Evolutionary conservation across 2,329 filamentous ascomycete genomes (phyloP).

Genomic region (Sarocladium oryzae): DNA sequence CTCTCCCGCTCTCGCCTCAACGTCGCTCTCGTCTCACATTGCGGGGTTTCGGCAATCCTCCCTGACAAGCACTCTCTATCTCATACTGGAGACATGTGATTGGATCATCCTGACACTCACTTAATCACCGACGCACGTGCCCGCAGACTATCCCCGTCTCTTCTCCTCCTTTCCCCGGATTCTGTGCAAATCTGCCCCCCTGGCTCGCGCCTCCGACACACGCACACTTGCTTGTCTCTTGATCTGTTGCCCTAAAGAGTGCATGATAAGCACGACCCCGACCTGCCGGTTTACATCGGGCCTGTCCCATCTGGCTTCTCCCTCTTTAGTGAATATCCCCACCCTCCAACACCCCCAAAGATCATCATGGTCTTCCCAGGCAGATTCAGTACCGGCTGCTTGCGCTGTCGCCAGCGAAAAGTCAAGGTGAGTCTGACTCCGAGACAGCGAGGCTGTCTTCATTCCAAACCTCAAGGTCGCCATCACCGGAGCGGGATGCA

Average conservation of each 20-base stretch:
- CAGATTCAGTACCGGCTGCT: conserved; percentile 23
- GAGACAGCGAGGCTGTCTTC: too few species aligned
- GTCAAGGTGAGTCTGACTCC: conserved; percentile 25
- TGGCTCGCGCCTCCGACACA: too few species aligned
- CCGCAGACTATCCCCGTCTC: not conserved
- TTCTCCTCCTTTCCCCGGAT: conserved; percentile 4
- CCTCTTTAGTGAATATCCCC: too few species aligned
- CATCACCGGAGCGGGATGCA: too few species aligned
- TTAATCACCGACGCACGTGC: not conserved
- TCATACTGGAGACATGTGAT: conserved; percentile 7
- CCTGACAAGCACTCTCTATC: not conserved
- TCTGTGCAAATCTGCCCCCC: not conserved
- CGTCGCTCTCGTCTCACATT: too few species aligned
- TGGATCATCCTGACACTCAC: not conserved
- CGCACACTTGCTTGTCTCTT: not conserved
- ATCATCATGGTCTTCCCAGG: conserved; percentile 23
- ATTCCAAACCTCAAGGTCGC: too few species aligned
- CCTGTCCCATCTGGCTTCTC: too few species aligned
- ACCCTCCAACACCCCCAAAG: not conserved
- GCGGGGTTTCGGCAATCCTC: not conserved
- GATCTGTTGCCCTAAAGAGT: not conserved
- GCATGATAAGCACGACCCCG: not conserved
- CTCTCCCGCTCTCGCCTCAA: too few species aligned
- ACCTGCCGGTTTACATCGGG: too few species aligned
- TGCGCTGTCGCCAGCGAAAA: conserved; percentile 23